Base-by-base conservation (phyloP, 176 grass and related monocot genomes). In the Pharus latifolius region DNA sequence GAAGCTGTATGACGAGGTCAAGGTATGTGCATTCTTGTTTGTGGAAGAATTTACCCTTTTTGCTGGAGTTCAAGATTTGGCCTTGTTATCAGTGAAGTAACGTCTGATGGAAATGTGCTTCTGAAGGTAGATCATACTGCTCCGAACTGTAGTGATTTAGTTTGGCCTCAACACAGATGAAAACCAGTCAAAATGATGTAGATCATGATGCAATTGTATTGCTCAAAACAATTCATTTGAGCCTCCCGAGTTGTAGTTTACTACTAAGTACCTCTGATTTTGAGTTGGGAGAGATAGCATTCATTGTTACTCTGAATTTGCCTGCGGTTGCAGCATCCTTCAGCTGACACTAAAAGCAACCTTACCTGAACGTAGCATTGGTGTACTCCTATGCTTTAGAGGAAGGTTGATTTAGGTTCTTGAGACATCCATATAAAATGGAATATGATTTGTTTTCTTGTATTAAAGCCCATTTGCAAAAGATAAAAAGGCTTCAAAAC, bases 1-100 rank as follows among this genome's bases (percentile, higher is more conserved):
- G 74, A 98, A 98, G 55, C 47, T 98, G 48, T 83, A 90, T 54
- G 67, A 90, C 15, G 94, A 98, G 78, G 87, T 98, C 67, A 79
- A 90, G 94, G 94, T 98, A 78, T 67, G 77, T 35, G 41, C 18
- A 9, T 17, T 20, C 8, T 74, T 41, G 16, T 75, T 31, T 31
- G 23, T 24, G 13, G 13, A 52, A 38, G 4, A 38, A 38, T 38
- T 4, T 38, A 5, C 35, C 35, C 6, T 38, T 38, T n/a, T n/a
- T n/a, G n/a, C n/a, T n/a, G n/a, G n/a, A n/a, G n/a, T n/a, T 60
- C 45, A 60, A 7, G 41, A 71, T 25, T 50, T 51, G 13, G 0
- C 33, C 45, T 78, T 38, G 19, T 35, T 46, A 42, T 5, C 22
- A 32, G 44, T 56, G 34, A 31, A 60, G 45, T 51, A 32, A 16